These are phyloP conservation scores for Tulasnella sp. DNA, from an alignment of 768 basidiomycete genomes.

Conservation along the genomic window DNA sequence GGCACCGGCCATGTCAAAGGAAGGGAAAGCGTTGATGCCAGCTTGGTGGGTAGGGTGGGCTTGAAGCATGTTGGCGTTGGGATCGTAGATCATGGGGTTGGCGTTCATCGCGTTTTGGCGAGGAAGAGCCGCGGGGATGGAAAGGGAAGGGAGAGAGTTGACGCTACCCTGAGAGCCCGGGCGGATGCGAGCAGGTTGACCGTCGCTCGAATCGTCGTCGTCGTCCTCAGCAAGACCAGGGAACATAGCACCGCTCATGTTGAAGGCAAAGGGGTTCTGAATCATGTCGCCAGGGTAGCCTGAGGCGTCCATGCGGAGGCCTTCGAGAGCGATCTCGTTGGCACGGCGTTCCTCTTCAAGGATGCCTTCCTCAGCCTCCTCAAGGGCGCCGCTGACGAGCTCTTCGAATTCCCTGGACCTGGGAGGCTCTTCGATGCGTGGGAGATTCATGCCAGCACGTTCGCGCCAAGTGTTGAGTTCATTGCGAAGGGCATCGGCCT, in stretches of 20 bases:
- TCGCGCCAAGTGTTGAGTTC: slow-evolving; percentile 93
- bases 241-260: slow-evolving; percentile 2
- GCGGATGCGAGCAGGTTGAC: background rate
- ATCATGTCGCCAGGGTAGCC: background rate
- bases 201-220: slow-evolving; percentile 10
- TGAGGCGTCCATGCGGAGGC: background rate
- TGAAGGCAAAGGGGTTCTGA: background rate
- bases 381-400: slow-evolving; percentile 21
- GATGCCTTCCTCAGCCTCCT: slow-evolving; percentile 19
- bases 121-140: slow-evolving; percentile 1
- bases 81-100: slow-evolving; percentile 11
- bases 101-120: background rate
- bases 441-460: slow-evolving; percentile 39
- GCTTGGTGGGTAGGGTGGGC: slow-evolving; percentile 11
- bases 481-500: slow-evolving; percentile 74
- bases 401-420: slow-evolving; percentile 53
- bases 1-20: background rate
- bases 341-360: slow-evolving; percentile 21
- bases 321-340: slow-evolving; percentile 16
- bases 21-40: slow-evolving; percentile 8
- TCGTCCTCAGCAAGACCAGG: slow-evolving; percentile 1
- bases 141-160: background rate
- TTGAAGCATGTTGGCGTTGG: slow-evolving; percentile 7
- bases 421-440: slow-evolving; percentile 57
- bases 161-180: slow-evolving; percentile 10